These are phyloP conservation scores for Rhodamnia rubescens DNA, from an alignment of 345 rosid species.

Conservation along the genomic window DNA sequence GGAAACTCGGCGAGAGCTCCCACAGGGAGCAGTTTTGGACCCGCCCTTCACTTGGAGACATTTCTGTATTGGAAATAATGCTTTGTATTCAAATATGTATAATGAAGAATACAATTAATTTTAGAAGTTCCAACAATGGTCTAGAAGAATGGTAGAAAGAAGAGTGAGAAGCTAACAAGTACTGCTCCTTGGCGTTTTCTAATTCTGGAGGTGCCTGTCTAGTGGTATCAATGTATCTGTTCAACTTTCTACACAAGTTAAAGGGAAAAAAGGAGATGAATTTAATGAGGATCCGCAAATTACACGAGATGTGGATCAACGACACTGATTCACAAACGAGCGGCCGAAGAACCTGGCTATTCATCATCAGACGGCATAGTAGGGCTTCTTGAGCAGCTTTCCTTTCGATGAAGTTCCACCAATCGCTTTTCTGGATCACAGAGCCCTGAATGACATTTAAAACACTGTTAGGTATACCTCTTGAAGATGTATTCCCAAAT, in stretches of 20 bases:
- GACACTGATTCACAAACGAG: neutral
- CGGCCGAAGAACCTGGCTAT: neutral
- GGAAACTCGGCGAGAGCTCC: neutral
- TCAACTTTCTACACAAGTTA: neutral
- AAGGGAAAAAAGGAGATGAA: neutral
- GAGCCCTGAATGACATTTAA: constrained; percentile 37
- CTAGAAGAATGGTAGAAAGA: neutral
- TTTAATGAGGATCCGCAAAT: neutral
- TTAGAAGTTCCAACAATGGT: neutral
- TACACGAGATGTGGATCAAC: neutral
- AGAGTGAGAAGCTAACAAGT: neutral
- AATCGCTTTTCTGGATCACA: constrained; percentile 68
- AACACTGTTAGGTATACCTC: neutral
- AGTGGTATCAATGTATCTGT: neutral
- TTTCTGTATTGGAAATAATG: neutral
- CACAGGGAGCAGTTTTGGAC: neutral
- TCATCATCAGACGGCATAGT: constrained; percentile 42
- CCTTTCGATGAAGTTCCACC: constrained; percentile 69
- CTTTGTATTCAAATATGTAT: neutral
- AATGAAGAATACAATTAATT: neutral
- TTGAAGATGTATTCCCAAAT: neutral
- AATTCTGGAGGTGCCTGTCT: neutral
- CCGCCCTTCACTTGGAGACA: neutral
- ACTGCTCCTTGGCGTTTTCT: neutral
- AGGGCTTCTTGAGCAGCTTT: constrained; percentile 71